A percentile compares a stretch with the other conserved stretches of the same genome.
Evolutionary conservation across 768 basidiomycete genomes (phyloP).

Genomic region (Xerocomus potaroensis): DNA sequence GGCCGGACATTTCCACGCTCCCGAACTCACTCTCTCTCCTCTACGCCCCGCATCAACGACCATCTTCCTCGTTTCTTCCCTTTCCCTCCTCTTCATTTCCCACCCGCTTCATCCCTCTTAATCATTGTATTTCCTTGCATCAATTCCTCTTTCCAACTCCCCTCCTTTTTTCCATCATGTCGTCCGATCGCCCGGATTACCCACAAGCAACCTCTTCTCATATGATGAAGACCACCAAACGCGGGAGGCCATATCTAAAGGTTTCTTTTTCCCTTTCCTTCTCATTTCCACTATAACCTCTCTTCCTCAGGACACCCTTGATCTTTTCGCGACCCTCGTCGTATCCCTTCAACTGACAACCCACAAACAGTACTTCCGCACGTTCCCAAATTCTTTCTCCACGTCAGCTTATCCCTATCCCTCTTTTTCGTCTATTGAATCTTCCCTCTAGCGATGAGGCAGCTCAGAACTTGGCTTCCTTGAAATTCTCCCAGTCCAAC

Average conservation of each 20-base stretch:
- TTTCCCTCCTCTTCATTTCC: slow-evolving; percentile 31
- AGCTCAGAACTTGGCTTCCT: slow-evolving; percentile 83
- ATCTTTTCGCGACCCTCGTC: slow-evolving; percentile 95
- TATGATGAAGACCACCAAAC: slow-evolving; percentile 98
- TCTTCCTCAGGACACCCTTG: slow-evolving; percentile 80
- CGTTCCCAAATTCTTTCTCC: slow-evolving; percentile 90
- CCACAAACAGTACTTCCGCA: slow-evolving; percentile 95
- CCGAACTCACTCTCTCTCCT: slow-evolving; percentile 23
- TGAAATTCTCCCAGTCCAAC: slow-evolving; percentile 99
- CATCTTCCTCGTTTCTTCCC: slow-evolving; percentile 29
- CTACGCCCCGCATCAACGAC: slow-evolving; percentile 21
- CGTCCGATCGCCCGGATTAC: slow-evolving; percentile 37
- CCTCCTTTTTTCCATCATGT: slow-evolving; percentile 31
- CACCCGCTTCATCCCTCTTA: slow-evolving; percentile 11
- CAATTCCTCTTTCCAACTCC: slow-evolving; percentile 6
- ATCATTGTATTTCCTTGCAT: slow-evolving; percentile 24
- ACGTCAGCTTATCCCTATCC: slow-evolving; percentile 57
- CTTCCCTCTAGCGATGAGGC: slow-evolving; percentile 79
- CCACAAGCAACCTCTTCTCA: slow-evolving; percentile 69
- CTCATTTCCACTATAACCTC: slow-evolving; percentile 6
- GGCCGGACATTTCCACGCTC: slow-evolving; percentile 25
- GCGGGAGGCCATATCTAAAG: slow-evolving; percentile 92
- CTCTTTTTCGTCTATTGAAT: slow-evolving; percentile 9
- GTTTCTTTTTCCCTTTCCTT: slow-evolving; percentile 35
- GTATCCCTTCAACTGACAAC: slow-evolving; percentile 85